Evolutionary conservation across 352 stramenopile species (phyloP).

Genomic region (Lagenidium sp.): DNA sequence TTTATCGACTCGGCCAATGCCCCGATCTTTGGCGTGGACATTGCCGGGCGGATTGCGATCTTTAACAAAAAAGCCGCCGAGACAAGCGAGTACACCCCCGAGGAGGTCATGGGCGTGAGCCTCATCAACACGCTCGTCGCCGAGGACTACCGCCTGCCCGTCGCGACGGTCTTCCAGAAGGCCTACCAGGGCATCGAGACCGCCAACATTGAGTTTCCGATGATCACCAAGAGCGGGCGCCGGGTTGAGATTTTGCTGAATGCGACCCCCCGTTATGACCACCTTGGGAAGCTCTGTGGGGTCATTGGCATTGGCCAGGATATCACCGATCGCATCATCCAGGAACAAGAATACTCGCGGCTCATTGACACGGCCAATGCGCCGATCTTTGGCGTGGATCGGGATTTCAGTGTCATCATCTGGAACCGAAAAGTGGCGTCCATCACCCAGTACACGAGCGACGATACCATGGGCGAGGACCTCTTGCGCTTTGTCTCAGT

Average conservation of each 20-base stretch:
- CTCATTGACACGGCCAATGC: slow-evolving; percentile 63
- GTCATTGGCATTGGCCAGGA: slow-evolving; percentile 51
- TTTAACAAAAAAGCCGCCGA: slow-evolving; percentile 82
- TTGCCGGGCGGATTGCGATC: slow-evolving; percentile 34
- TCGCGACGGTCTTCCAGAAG: slow-evolving; percentile 38
- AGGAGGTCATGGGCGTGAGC: slow-evolving; percentile 79
- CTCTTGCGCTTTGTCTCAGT: slow-evolving; percentile 33
- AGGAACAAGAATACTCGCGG: slow-evolving; percentile 56
- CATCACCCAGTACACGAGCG: slow-evolving; percentile 30
- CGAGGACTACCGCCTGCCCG: slow-evolving; percentile 29
- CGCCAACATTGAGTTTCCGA: slow-evolving; percentile 41
- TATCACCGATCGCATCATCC: slow-evolving; percentile 48
- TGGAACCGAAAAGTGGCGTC: slow-evolving; percentile 32
- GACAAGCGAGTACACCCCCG: slow-evolving; percentile 63
- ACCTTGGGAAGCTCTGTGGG: slow-evolving; percentile 36
- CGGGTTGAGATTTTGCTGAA: slow-evolving; percentile 44
- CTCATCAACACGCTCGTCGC: slow-evolving; percentile 74
- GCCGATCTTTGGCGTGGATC: slow-evolving; percentile 54
- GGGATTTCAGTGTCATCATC: slow-evolving; percentile 31
- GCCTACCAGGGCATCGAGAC: slow-evolving; percentile 42
- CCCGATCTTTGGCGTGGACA: slow-evolving; percentile 32
- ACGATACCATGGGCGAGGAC: slow-evolving; percentile 20
- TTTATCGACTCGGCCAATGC: slow-evolving; percentile 22
- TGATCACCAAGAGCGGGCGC: slow-evolving; percentile 50
- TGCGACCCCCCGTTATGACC: slow-evolving; percentile 35